Evolutionary conservation across 805 yeast species (phyloP).

Genomic region (Hanseniaspora vineae): DNA sequence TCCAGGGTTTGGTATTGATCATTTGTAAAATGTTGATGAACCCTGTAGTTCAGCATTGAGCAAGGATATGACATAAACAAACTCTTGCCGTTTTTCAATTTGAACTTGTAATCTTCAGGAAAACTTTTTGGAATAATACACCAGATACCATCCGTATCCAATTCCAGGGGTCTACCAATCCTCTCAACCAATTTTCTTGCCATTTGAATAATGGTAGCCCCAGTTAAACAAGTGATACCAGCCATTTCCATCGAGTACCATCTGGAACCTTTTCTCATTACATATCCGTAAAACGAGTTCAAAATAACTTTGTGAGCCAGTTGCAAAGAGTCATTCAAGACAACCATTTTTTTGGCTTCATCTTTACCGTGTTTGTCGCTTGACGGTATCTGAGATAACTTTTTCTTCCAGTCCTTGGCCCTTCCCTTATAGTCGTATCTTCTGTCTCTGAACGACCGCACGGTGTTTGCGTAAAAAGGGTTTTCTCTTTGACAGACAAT

Average conservation of each 20-base stretch:
- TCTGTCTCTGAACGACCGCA: conserved; percentile 86
- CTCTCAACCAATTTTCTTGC: conserved; percentile 86
- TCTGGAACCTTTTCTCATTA: conserved; percentile 96
- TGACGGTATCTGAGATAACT: conserved; percentile 36
- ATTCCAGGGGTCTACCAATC: conserved; percentile 86
- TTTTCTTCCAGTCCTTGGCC: conserved; percentile 90
- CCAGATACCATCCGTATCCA: conserved; percentile 99
- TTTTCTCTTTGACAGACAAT: conserved; percentile 95
- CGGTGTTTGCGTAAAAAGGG: conserved; percentile 93
- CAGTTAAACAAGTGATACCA: conserved; percentile 95
- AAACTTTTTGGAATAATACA: conserved; percentile 88
- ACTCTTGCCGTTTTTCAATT: conserved; percentile 64
- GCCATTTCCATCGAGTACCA: conserved; percentile 99
- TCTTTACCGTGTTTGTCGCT: conserved; percentile 53
- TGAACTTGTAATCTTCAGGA: conserved; percentile 75
- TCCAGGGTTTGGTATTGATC: conserved; percentile 83
- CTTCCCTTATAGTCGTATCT: conserved; percentile 90
- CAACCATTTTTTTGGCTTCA: conserved; percentile 89
- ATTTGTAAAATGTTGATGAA: conserved; percentile 83
- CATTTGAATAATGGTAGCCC: conserved; percentile 96
- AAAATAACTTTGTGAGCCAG: conserved; percentile 93
- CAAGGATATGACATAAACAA: conserved; percentile 82
- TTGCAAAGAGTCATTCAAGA: conserved; percentile 87
- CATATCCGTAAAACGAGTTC: conserved; percentile 95
- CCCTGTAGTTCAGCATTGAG: conserved; percentile 87